Conservation (phyloP, 495 filamentous ascomycete species). For the Hypoxylon fragiforme region DNA sequence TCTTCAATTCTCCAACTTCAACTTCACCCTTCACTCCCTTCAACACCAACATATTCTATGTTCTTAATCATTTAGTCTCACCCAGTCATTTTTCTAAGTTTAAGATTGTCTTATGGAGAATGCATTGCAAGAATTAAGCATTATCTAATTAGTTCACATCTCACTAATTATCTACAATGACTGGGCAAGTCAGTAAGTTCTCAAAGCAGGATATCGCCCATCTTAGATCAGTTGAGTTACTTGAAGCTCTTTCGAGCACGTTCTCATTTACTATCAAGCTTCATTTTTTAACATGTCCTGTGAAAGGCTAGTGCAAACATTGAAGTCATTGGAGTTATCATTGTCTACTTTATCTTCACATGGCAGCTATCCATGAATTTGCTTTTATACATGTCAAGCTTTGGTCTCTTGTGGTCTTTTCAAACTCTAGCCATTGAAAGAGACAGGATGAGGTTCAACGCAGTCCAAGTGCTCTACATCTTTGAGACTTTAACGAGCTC, state of each 20-base stretch:
- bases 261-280: slow-evolving; percentile 9
- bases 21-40: background rate
- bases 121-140: too few species aligned
- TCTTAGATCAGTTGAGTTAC: background rate
- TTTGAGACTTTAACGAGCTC: slow-evolving; percentile 22
- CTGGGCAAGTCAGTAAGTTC: background rate
- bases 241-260: slow-evolving; percentile 6
- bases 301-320: slow-evolving; percentile 13
- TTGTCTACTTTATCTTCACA: slow-evolving; percentile 4
- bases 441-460: slow-evolving; percentile 14
- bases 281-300: slow-evolving; percentile 3
- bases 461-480: slow-evolving; percentile 12
- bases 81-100: too few species aligned
- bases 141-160: background rate
- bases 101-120: too few species aligned
- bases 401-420: slow-evolving; percentile 9
- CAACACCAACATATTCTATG: too few species aligned
- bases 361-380: background rate
- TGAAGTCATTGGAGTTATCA: background rate
- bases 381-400: too few species aligned
- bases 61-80: background rate
- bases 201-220: too few species aligned
- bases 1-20: background rate
- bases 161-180: background rate
- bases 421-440: slow-evolving; percentile 23